phyloP scores from a whole-genome alignment of 2,329 filamentous ascomycete genomes.

The Beauveria bassiana region DNA sequence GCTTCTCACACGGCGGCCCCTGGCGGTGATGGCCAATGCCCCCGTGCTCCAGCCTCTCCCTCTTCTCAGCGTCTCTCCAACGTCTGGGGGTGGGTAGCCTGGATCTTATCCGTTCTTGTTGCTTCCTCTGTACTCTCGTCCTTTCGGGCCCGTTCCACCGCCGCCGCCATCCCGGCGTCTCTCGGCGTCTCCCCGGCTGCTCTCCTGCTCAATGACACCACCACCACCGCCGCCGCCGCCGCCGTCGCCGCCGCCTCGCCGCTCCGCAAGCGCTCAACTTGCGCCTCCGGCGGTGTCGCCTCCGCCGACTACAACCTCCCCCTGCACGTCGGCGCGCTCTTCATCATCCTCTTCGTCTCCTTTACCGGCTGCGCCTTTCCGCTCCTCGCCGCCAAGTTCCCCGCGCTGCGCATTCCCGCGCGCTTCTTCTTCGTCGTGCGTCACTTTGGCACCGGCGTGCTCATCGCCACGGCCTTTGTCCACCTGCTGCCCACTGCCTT shows the following conservation, averaged over 20 bases:
- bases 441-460: slow-evolving; percentile 73
- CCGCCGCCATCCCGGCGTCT: neutral
- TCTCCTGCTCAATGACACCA: neutral
- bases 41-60: slow-evolving; percentile 24
- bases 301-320: slow-evolving; percentile 45
- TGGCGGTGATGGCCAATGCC: slow-evolving; percentile 35
- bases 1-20: slow-evolving; percentile 21
- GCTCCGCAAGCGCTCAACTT: slow-evolving; percentile 22
- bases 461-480: slow-evolving; percentile 70
- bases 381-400: slow-evolving; percentile 44
- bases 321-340: slow-evolving; percentile 50
- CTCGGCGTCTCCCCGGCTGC: slow-evolving; percentile 5
- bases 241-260: slow-evolving; percentile 12
- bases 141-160: slow-evolving; percentile 9
- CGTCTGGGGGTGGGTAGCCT: slow-evolving; percentile 33
- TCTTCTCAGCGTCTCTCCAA: slow-evolving; percentile 23
- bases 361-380: slow-evolving; percentile 45
- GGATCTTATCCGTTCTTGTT: slow-evolving; percentile 35
- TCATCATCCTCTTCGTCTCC: slow-evolving; percentile 40
- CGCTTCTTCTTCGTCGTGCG: slow-evolving; percentile 49
- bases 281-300: slow-evolving; percentile 22
- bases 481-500: slow-evolving; percentile 64
- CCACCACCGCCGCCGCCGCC: no score
- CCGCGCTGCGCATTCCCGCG: slow-evolving; percentile 45
- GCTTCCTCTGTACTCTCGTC: slow-evolving; percentile 24